Conservation (phyloP, 2,329 filamentous ascomycete genomes). For the Ophiosphaerella narmari region DNA sequence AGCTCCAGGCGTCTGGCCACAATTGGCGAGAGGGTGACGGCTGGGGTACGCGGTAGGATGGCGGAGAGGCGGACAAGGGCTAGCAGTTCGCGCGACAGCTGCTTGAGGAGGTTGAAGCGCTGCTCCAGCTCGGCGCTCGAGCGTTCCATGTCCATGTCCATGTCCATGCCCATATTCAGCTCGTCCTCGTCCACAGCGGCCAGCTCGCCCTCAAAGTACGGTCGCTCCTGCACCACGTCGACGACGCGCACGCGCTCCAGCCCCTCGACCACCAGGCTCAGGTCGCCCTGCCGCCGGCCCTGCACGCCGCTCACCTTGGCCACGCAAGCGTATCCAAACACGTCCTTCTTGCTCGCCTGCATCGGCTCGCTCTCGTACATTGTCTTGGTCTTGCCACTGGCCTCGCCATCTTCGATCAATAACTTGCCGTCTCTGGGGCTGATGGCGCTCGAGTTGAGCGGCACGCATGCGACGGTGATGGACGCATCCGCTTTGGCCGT, state of each 20-base stretch:
- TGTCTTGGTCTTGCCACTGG: slow-evolving; percentile 40
- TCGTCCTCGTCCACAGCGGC: slow-evolving; percentile 69
- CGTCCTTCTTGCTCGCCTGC: slow-evolving; percentile 58
- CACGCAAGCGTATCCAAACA: slow-evolving; percentile 82
- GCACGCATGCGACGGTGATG: slow-evolving; percentile 85
- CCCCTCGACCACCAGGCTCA: slow-evolving; percentile 86
- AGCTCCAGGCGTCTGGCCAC: slow-evolving; percentile 84
- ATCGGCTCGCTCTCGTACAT: slow-evolving; percentile 57
- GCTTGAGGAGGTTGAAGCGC: slow-evolving; percentile 80
- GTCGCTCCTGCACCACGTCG: slow-evolving; percentile 74
- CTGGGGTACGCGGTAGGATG: slow-evolving; percentile 72
- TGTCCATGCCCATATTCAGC: too few relatives aligned
- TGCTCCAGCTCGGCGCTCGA: slow-evolving; percentile 62
- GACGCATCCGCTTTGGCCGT: slow-evolving; percentile 66
- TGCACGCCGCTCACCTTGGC: slow-evolving; percentile 56
- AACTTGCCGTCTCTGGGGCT: slow-evolving; percentile 72
- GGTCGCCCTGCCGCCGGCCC: slow-evolving; percentile 59
- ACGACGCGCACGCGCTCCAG: slow-evolving; percentile 76
- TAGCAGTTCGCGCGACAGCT: slow-evolving; percentile 82
- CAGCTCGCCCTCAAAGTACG: slow-evolving; percentile 85
- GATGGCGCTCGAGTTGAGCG: slow-evolving; percentile 76
- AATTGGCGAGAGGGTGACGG: slow-evolving; percentile 75
- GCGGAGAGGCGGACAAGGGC: slow-evolving; percentile 83
- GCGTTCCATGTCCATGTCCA: slow-evolving; percentile 26
- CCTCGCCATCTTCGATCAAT: slow-evolving; percentile 68